phyloP scores from a whole-genome alignment of 192 early-diverging fungal genomes.

The Haplosporangium gracile region DNA sequence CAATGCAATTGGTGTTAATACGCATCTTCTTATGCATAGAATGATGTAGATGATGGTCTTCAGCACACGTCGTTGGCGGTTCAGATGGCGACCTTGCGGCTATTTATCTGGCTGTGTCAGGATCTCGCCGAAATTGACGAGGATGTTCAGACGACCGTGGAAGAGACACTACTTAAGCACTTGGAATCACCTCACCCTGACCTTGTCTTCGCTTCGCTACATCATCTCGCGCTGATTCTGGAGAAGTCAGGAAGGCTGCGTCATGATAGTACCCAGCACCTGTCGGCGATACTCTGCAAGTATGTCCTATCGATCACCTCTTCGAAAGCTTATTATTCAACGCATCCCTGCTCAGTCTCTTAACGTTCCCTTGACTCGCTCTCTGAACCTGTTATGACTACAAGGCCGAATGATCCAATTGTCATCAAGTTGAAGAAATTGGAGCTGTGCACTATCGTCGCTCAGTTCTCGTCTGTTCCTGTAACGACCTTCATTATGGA shows the following conservation, averaged over 20 bases:
- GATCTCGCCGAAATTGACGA: conserved; percentile 54
- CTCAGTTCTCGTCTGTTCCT: neutral
- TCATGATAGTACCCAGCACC: neutral
- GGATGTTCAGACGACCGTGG: conserved; percentile 55
- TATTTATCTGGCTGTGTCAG: conserved; percentile 55
- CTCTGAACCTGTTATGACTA: neutral
- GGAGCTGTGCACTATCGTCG: conserved; percentile 8
- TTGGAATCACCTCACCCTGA: conserved; percentile 23
- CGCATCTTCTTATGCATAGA: conserved; percentile 28
- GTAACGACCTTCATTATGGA: conserved; percentile 17
- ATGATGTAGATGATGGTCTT: conserved; percentile 52
- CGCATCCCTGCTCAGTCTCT: no score
- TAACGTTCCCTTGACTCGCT: neutral
- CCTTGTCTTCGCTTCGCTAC: conserved; percentile 31
- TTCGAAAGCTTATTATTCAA: no score
- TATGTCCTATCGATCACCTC: neutral
- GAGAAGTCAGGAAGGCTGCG: conserved; percentile 19
- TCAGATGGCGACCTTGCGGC: conserved; percentile 53
- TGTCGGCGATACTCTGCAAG: conserved; percentile 21
- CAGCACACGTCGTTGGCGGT: conserved; percentile 46
- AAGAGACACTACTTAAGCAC: conserved; percentile 47
- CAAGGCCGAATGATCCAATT: conserved; percentile 22
- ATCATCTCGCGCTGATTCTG: conserved; percentile 21
- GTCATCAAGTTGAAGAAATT: conserved; percentile 33
- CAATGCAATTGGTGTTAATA: neutral